Percentiles rank a stretch among this genome's conserved stretches.
Conservation (phyloP, 495 filamentous ascomycete species). For the Talaromyces wortmannii region DNA sequence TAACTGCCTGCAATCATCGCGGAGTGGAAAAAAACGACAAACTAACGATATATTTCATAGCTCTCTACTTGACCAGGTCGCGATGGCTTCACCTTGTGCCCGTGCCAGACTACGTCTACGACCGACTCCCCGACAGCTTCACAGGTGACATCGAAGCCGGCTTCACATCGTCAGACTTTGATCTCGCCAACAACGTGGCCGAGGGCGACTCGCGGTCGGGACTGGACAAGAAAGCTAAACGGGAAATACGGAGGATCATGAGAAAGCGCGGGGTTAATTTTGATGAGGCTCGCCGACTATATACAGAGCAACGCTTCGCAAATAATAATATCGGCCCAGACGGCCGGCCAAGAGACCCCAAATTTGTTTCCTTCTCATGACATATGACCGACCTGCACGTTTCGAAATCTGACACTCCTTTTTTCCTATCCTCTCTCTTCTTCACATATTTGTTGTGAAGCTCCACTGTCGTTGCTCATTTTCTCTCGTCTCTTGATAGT, state of each 20-base stretch:
- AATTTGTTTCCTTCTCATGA: constrained; percentile 89
- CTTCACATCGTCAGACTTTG: constrained; percentile 72
- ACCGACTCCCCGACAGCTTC: constrained; percentile 68
- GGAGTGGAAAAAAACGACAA: neutral
- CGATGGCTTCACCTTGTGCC: constrained; percentile 59
- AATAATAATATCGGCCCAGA: constrained; percentile 84
- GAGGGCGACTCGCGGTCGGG: constrained; percentile 70
- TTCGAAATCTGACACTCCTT: neutral
- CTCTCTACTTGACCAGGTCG: constrained; percentile 71
- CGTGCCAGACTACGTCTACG: constrained; percentile 59
- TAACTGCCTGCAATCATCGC: constrained; percentile 7
- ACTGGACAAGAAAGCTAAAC: constrained; percentile 71
- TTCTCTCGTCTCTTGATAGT: neutral
- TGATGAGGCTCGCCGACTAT: constrained; percentile 83
- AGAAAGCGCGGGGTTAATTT: constrained; percentile 67
- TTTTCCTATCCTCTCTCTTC: neutral
- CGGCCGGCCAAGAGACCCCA: constrained; percentile 83
- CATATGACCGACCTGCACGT: neutral
- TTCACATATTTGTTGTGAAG: neutral
- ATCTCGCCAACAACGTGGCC: constrained; percentile 70
- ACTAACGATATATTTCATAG: constrained; percentile 20
- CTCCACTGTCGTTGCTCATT: neutral
- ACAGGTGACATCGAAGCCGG: constrained; percentile 76
- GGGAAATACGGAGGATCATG: constrained; percentile 83
- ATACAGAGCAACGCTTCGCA: constrained; percentile 74